Evolutionary conservation across 1,284 basidiomycete genomes (phyloP), one percentile per base, ranked within the genome.

Genomic region (Boletus semigastroideus): DNA sequence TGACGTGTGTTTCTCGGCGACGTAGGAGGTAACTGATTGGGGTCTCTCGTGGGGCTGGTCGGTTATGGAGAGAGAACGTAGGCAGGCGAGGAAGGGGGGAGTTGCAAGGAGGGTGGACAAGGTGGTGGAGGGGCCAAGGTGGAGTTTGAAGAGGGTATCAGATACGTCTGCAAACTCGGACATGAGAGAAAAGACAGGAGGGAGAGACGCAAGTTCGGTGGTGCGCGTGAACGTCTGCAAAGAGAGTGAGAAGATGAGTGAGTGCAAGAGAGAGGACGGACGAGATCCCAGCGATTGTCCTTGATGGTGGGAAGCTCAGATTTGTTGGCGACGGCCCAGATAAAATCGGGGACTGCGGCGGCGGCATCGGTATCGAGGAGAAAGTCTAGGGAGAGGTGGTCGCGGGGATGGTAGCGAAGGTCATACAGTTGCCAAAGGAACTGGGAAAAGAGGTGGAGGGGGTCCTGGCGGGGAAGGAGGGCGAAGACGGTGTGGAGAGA

Each of bases 321-420:
- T 76, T 95, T 95, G 40, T 82, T 78, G 28, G 94, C 85, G 42
- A 94, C 69, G 11, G 82, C 92, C 86, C 88, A 95, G 1, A 94
- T 90, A 64, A 92, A 93, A 51, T 84, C 82, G 19, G 78, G 76
- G 33, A 64, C 72, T 58, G 73, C 76, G 2, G 74, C 61, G n/a
- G 78, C 67, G 6, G 78, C 67, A 42, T 78, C 75, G 27, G 79
- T 67, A 1, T 79, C 77, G 53, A 95, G 80, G 53, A 82, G 88
- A 60, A 94, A 88, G 67, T 92, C 87, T 42, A 94, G 78, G 56
- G 84, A 76, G 55, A 93, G 71, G 50, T 80, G 78, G 64, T 92
- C 89, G 47, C 76, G 74, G 34, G 84, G 80, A 8, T 78, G 78
- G 67, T 85, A 89, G 28, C 86, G 80, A 42, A 95, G 77, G 67